Conservation (phyloP, 306 rosid genomes). For the Trifolium repens region DNA sequence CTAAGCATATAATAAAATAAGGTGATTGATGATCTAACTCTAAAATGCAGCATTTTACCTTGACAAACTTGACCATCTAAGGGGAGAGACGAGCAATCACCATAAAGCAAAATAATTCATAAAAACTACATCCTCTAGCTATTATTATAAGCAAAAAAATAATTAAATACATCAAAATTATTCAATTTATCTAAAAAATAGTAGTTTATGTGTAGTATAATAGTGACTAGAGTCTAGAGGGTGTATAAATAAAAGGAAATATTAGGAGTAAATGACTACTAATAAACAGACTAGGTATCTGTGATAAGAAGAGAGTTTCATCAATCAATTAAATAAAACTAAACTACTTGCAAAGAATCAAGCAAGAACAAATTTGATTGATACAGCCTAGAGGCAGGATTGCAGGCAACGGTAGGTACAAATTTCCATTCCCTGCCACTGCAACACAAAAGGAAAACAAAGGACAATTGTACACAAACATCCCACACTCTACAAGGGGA, state of each 20-base stretch:
- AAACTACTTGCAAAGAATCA: constrained; percentile 1
- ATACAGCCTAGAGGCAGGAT: background rate
- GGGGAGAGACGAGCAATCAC: no score
- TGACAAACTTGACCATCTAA: no score
- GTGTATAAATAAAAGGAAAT: no score
- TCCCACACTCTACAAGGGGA: constrained; percentile 38
- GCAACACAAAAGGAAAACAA: constrained; percentile 1
- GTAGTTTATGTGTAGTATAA: no score
- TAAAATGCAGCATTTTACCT: no score
- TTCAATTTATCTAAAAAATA: no score
- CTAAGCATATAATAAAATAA: background rate
- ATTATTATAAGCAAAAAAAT: no score
- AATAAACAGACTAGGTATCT: background rate
- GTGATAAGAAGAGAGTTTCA: background rate
- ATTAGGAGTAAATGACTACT: background rate
- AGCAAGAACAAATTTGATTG: constrained; percentile 11
- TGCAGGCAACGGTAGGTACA: background rate
- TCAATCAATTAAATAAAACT: constrained; percentile 15
- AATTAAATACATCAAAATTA: no score
- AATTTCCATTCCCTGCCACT: constrained; percentile 18
- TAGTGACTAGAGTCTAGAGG: no score
- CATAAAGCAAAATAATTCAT: background rate
- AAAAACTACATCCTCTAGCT: background rate
- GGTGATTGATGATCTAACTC: no score
- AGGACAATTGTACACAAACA: constrained; percentile 28